Percentiles rank a stretch among this genome's conserved stretches.
These are phyloP conservation scores for Arabidopsis arenosa DNA, from an alignment of 345 rosid species.

Conservation along the genomic window DNA sequence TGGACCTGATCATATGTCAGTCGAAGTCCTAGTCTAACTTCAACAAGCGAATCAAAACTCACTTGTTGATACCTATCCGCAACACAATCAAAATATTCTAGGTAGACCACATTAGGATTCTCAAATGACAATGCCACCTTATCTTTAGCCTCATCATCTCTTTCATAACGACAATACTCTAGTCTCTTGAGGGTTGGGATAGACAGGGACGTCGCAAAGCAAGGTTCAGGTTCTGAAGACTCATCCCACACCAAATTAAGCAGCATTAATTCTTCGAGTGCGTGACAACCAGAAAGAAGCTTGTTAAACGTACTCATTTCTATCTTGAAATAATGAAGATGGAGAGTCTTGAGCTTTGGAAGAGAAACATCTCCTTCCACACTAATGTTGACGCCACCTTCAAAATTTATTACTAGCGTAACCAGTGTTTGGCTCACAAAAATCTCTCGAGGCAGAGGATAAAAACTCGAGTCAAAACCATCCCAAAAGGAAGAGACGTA, in stretches of 20 bases:
- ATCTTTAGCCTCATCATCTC: neutral
- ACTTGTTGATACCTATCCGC: neutral
- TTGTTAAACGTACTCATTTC: neutral
- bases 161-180: neutral
- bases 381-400: neutral
- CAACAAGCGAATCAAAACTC: neutral
- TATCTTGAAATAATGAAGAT: neutral
- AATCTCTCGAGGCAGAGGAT: neutral
- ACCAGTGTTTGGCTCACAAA: conserved; percentile 3
- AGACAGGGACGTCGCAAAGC: neutral
- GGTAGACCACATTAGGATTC: neutral
- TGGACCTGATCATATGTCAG: neutral
- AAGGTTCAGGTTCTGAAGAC: neutral
- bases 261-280: neutral
- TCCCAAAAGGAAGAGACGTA: too few species aligned
- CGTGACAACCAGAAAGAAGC: conserved; percentile 4
- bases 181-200: conserved; percentile 1
- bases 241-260: neutral
- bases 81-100: neutral
- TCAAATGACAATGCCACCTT: neutral
- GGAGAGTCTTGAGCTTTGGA: neutral
- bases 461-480: neutral
- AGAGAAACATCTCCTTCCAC: neutral
- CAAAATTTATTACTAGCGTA: neutral
- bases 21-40: neutral